Evolutionary conservation across 345 rosid species (phyloP).

Genomic region (Atalantia buxifolia): DNA sequence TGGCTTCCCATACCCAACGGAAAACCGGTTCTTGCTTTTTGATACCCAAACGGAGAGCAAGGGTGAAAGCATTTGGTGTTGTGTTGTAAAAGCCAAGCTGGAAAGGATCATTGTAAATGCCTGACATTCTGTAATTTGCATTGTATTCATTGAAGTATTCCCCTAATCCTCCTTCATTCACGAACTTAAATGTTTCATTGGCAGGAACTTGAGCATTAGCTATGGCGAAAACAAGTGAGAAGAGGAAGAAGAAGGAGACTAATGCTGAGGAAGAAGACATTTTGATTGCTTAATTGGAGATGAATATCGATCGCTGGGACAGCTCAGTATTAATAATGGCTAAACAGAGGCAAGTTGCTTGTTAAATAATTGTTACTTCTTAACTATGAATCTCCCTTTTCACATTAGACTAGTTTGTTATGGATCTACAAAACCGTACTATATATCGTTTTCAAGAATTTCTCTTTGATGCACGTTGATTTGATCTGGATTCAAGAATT

Average conservation of each 20-base stretch:
- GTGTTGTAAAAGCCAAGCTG: constrained; percentile 59
- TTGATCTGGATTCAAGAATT: too few relatives aligned
- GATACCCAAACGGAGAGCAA: constrained; percentile 46
- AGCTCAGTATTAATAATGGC: too few relatives aligned
- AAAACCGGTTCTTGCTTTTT: constrained; percentile 29
- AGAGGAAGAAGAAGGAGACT: constrained; percentile 4
- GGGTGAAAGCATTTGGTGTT: constrained; percentile 55
- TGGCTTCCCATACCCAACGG: constrained; percentile 78
- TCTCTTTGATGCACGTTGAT: too few relatives aligned
- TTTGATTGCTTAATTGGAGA: not conserved
- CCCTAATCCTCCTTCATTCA: constrained; percentile 44
- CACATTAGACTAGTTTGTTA: too few relatives aligned
- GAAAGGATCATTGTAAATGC: constrained; percentile 32
- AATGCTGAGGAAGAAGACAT: constrained; percentile 10
- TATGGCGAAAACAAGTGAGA: constrained; percentile 10
- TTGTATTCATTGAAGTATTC: constrained; percentile 29
- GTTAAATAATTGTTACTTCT: too few relatives aligned
- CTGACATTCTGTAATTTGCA: constrained; percentile 28
- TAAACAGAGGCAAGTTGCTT: too few relatives aligned
- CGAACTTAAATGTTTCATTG: constrained; percentile 25
- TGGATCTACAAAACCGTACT: too few relatives aligned
- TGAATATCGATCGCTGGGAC: too few relatives aligned
- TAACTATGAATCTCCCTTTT: too few relatives aligned
- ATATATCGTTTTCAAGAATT: too few relatives aligned
- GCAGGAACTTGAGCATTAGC: constrained; percentile 38